These are phyloP conservation scores for Hypoxylon rickii DNA, from an alignment of 495 filamentous ascomycete species.

Conservation along the genomic window DNA sequence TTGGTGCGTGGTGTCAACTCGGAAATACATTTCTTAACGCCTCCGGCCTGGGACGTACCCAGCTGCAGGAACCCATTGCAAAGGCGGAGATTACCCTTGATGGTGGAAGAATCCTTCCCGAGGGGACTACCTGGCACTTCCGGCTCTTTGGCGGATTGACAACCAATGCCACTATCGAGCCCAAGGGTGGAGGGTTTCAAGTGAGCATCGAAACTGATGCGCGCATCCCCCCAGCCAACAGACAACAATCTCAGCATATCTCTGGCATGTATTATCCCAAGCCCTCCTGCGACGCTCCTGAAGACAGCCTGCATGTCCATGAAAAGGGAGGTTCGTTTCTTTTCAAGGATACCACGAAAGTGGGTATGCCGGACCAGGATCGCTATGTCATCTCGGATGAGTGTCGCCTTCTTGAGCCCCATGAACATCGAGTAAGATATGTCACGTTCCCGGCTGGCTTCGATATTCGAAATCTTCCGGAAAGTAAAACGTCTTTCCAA, in stretches of 20 bases:
- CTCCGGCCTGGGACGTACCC: not conserved
- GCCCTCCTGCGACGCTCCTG: slow-evolving; percentile 71
- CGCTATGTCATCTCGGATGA: slow-evolving; percentile 67
- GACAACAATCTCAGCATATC: slow-evolving; percentile 35
- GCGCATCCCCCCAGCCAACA: not conserved
- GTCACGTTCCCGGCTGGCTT: slow-evolving; percentile 46
- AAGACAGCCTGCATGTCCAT: slow-evolving; percentile 59
- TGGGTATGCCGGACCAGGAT: slow-evolving; percentile 55
- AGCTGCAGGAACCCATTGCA: slow-evolving; percentile 25
- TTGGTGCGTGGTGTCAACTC: slow-evolving; percentile 28
- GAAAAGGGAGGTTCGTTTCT: slow-evolving; percentile 55
- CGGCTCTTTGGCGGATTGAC: no score
- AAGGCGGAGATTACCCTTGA: not conserved
- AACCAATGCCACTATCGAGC: not conserved
- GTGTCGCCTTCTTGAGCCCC: slow-evolving; percentile 54
- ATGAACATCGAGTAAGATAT: slow-evolving; percentile 55
- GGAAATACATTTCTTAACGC: slow-evolving; percentile 1
- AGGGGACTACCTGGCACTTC: not conserved
- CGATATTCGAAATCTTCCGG: slow-evolving; percentile 15
- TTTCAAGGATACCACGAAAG: slow-evolving; percentile 65
- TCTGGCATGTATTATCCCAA: slow-evolving; percentile 60
- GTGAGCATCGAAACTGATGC: no score
- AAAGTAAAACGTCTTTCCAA: not conserved
- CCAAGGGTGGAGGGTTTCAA: no score
- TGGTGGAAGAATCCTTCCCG: not conserved